Evolutionary conservation across 441 rosid species (phyloP).

Genomic region (Populus hybrid): DNA sequence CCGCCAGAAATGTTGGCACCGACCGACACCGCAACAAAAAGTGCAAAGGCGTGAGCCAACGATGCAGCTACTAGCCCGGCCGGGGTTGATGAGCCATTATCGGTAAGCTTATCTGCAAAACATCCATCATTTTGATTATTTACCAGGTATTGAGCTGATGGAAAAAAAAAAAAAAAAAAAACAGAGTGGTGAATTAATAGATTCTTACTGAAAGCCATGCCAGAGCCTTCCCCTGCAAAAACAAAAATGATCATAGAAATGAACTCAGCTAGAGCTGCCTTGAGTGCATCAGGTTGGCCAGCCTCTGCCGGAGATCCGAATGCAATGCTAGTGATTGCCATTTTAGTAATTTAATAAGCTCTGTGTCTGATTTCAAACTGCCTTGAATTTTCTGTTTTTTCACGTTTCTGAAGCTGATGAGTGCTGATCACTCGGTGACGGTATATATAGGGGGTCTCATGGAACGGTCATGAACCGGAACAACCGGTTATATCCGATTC

Average conservation of each 20-base stretch:
- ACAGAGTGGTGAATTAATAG: not conserved
- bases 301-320: conserved; percentile 64
- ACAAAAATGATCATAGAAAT: conserved; percentile 32
- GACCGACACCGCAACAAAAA: conserved; percentile 78
- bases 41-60: conserved; percentile 66
- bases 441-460: conserved; percentile 31
- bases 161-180: not conserved
- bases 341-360: conserved; percentile 12
- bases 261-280: conserved; percentile 82
- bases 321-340: conserved; percentile 78
- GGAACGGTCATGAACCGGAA: not conserved
- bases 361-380: conserved; percentile 10
- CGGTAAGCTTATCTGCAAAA: conserved; percentile 54
- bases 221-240: conserved; percentile 70
- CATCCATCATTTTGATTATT: not conserved
- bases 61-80: conserved; percentile 77
- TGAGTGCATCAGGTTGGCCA: conserved; percentile 56
- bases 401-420: not conserved
- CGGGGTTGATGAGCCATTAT: conserved; percentile 62
- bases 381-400: not conserved
- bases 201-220: conserved; percentile 67
- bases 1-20: conserved; percentile 88
- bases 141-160: not conserved
- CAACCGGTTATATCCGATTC: conserved; percentile 20
- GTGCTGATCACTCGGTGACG: not conserved